phyloP scores from a whole-genome alignment of 176 grass and related monocot genomes.

The Typha latifolia region DNA sequence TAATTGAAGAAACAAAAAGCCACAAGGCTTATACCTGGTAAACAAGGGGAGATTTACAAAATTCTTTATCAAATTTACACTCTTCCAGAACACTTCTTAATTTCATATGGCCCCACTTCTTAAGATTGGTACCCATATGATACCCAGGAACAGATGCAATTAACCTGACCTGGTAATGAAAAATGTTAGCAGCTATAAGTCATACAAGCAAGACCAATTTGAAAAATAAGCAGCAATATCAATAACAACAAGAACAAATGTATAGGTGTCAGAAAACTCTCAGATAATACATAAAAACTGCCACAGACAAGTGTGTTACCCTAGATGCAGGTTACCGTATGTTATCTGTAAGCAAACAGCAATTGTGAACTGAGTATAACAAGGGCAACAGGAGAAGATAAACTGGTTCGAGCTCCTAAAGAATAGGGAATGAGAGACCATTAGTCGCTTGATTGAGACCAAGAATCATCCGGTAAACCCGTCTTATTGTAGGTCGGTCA shows the following conservation, averaged over 20 bases:
- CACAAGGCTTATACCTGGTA: conserved; percentile 47
- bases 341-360: too few species aligned
- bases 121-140: conserved; percentile 65
- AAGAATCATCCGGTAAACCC: too few species aligned
- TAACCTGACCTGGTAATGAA: conserved; percentile 60
- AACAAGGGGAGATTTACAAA: conserved; percentile 78
- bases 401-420: too few species aligned
- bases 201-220: background rate
- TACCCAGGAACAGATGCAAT: conserved; percentile 91
- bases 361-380: too few species aligned
- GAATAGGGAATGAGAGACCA: too few species aligned
- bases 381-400: too few species aligned
- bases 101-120: conserved; percentile 94
- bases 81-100: conserved; percentile 68
- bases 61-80: conserved; percentile 62
- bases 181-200: conserved; percentile 2
- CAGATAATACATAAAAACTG: too few species aligned
- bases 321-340: too few species aligned
- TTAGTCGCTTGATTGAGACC: too few species aligned
- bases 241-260: background rate
- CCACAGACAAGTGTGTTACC: too few species aligned
- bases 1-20: conserved; percentile 10
- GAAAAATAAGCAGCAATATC: background rate
- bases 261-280: too few species aligned
- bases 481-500: too few species aligned